Evolutionary conservation across 768 basidiomycete species (phyloP).

Genomic region (Leccinum disarticulatum): DNA sequence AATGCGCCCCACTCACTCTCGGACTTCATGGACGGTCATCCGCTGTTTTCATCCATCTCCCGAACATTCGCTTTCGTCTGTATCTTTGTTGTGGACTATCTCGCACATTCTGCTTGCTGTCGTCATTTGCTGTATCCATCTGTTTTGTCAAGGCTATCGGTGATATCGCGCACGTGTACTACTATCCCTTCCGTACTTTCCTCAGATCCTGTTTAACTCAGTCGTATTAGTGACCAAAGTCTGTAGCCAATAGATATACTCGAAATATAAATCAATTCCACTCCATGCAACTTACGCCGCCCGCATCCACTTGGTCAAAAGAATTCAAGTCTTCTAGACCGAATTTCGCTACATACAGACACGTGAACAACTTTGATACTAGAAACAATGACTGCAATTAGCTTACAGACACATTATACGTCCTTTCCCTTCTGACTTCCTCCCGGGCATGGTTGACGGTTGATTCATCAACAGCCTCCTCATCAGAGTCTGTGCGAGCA

Average conservation of each 20-base stretch:
- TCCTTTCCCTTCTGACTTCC: not conserved
- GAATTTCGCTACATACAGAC: too few relatives aligned
- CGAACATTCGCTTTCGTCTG: slow-evolving; percentile 8
- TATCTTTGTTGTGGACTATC: slow-evolving; percentile 12
- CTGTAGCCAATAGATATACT: slow-evolving; percentile 7
- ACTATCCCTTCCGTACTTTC: not conserved
- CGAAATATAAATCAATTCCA: not conserved
- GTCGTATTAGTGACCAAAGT: not conserved
- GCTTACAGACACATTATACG: too few relatives aligned
- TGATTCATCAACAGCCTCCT: not conserved
- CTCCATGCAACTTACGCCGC: not conserved
- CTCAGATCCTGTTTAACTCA: not conserved
- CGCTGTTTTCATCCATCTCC: not conserved
- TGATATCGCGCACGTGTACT: not conserved
- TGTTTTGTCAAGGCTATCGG: slow-evolving; percentile 1
- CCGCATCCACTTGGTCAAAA: too few relatives aligned
- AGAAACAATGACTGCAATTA: too few relatives aligned
- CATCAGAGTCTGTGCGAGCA: not conserved
- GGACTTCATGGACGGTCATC: slow-evolving; percentile 19
- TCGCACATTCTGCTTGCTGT: slow-evolving; percentile 5
- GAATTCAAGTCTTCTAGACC: too few relatives aligned
- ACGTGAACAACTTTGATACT: too few relatives aligned
- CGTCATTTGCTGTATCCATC: slow-evolving; percentile 17
- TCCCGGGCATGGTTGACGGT: not conserved
- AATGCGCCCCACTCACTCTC: not conserved